These are phyloP conservation scores for Haplosporangium sp. DNA, from an alignment of 371 early-diverging fungal genomes.

Conservation along the genomic window DNA sequence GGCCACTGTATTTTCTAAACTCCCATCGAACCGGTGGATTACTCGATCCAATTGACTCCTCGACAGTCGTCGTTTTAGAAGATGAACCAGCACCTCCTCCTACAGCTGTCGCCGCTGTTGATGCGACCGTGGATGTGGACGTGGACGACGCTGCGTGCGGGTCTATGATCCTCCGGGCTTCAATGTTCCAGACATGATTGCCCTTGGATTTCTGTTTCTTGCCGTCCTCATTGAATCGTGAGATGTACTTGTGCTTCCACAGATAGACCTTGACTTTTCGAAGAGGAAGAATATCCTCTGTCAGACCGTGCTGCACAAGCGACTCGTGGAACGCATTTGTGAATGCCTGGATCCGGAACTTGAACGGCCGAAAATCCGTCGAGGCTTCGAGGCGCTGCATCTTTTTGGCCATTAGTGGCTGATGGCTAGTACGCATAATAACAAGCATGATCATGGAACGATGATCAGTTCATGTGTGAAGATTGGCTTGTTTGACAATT, in stretches of 20 bases:
- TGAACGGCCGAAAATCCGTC: slow-evolving; percentile 70
- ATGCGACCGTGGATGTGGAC: not conserved
- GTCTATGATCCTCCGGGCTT: slow-evolving; percentile 60
- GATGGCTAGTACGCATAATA: slow-evolving; percentile 56
- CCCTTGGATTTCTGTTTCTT: slow-evolving; percentile 77
- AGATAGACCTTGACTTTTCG: slow-evolving; percentile 70
- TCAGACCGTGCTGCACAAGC: slow-evolving; percentile 61
- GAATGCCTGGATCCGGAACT: slow-evolving; percentile 77
- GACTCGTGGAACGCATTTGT: slow-evolving; percentile 72
- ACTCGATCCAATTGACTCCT: not conserved
- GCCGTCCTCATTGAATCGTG: slow-evolving; percentile 76
- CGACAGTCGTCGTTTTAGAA: not conserved
- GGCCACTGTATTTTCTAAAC: slow-evolving; percentile 70
- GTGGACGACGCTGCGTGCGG: not conserved
- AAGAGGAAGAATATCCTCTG: slow-evolving; percentile 61
- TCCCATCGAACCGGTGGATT: slow-evolving; percentile 64
- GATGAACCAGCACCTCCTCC: slow-evolving; percentile 11
- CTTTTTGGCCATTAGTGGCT: slow-evolving; percentile 73
- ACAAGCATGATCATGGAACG: not conserved
- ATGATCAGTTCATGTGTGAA: not conserved
- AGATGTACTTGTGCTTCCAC: slow-evolving; percentile 67
- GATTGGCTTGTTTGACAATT: too few species aligned
- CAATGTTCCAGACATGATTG: slow-evolving; percentile 76
- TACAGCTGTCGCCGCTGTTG: not conserved
- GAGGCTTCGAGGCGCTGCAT: slow-evolving; percentile 71